phyloP scores from a whole-genome alignment of 106 monocot genomes.

The Xerophyta viscosa region DNA sequence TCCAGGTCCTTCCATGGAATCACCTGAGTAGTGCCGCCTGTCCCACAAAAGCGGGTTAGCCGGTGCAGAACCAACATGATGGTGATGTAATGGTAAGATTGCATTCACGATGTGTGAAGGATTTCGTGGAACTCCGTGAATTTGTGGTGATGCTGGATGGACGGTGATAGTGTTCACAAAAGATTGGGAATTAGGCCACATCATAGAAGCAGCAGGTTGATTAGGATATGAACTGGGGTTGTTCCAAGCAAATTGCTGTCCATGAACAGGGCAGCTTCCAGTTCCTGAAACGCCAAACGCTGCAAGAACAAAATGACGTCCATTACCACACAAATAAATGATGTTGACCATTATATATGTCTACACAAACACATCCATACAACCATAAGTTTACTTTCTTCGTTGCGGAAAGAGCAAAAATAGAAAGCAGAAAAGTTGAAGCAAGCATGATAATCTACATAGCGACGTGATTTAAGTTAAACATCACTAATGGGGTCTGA shows the following conservation, averaged over 20 bases:
- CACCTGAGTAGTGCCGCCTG: constrained; percentile 16
- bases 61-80: constrained; percentile 43
- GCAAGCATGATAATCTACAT: no score
- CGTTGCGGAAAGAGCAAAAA: no score
- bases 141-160: constrained; percentile 20
- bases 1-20: constrained; percentile 2
- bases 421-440: no score
- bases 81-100: constrained; percentile 15
- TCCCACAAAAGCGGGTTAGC: constrained; percentile 28
- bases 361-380: no score
- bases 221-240: constrained; percentile 30
- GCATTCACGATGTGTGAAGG: constrained; percentile 25
- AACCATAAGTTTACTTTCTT: no score
- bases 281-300: constrained; percentile 39
- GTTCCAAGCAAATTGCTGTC: constrained; percentile 52
- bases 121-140: constrained; percentile 24
- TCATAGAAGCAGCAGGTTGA: constrained; percentile 16
- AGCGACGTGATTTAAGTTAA: no score
- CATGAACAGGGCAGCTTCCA: constrained; percentile 58
- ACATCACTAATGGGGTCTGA: no score
- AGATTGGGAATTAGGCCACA: constrained; percentile 49
- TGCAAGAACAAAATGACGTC: constrained; percentile 19
- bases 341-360: no score
- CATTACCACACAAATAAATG: no score
- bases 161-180: constrained; percentile 33